Evolutionary conservation across 176 grass and related monocot species (phyloP).

Genomic region (Oryza australiensis): DNA sequence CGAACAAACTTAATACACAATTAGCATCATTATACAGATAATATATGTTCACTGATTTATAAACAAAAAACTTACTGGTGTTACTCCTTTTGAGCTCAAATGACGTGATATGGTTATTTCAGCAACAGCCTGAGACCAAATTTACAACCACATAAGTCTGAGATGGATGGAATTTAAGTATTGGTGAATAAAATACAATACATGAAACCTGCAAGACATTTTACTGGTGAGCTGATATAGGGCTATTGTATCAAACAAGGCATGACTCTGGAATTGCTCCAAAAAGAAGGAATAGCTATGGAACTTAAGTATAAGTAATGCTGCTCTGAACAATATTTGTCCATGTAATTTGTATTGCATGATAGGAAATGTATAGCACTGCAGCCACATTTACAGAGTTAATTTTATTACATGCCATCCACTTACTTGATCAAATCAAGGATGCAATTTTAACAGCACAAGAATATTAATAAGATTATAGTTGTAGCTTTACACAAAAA

Average conservation of each 20-base stretch:
- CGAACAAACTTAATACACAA: neutral
- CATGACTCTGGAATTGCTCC: neutral
- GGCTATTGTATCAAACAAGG: neutral
- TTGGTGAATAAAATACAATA: conserved; percentile 12
- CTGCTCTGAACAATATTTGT: conserved; percentile 23
- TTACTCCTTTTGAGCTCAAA: conserved; percentile 69
- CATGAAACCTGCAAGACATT: neutral
- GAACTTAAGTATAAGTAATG: neutral
- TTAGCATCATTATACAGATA: neutral
- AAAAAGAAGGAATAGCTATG: neutral
- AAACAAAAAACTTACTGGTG: conserved; percentile 55
- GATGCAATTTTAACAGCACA: conserved; percentile 7
- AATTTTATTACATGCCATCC: conserved; percentile 20
- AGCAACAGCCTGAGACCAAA: conserved; percentile 76
- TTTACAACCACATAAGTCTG: conserved; percentile 15
- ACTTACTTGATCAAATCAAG: conserved; percentile 18
- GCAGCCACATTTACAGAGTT: neutral
- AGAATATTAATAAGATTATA: neutral
- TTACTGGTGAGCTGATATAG: neutral
- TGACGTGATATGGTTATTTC: conserved; percentile 84
- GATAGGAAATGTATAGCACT: neutral
- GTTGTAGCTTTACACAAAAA: conserved; percentile 15
- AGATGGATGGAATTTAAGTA: neutral
- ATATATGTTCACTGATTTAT: neutral
- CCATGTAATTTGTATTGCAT: neutral